phyloP scores from a whole-genome alignment of 768 basidiomycete species.

The Fomitopsis serialis region DNA sequence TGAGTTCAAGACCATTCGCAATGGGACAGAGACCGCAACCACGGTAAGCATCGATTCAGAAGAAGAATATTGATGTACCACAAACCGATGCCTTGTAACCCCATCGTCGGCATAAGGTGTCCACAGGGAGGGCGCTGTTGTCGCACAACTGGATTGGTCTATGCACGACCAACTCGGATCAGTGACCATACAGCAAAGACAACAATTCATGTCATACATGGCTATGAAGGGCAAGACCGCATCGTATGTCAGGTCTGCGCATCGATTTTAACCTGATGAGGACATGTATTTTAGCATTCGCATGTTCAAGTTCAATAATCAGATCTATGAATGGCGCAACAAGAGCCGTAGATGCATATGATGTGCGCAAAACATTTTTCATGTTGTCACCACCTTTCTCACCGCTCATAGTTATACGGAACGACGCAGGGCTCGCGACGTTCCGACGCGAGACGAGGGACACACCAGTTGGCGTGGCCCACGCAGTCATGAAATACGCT shows the following conservation, averaged over 20 bases:
- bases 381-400: slow-evolving; percentile 32
- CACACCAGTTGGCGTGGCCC: slow-evolving; percentile 58
- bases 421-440: slow-evolving; percentile 44
- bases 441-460: slow-evolving; percentile 49
- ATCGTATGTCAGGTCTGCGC: slow-evolving; percentile 33
- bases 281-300: slow-evolving; percentile 42
- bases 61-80: too few species aligned
- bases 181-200: slow-evolving; percentile 48
- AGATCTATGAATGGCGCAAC: slow-evolving; percentile 62
- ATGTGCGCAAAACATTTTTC: slow-evolving; percentile 38
- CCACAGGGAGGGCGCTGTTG: slow-evolving; percentile 47
- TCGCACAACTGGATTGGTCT: slow-evolving; percentile 48
- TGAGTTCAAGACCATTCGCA: slow-evolving; percentile 58
- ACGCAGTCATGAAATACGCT: slow-evolving; percentile 58
- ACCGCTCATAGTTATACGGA: slow-evolving; percentile 20
- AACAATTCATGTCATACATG: slow-evolving; percentile 58
- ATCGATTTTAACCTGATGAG: slow-evolving; percentile 7
- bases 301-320: slow-evolving; percentile 53
- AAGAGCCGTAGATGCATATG: slow-evolving; percentile 47
- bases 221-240: slow-evolving; percentile 45
- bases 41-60: slow-evolving; percentile 32
- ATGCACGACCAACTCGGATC: slow-evolving; percentile 29
- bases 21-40: slow-evolving; percentile 36
- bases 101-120: too few species aligned
- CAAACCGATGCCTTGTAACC: too few species aligned